These are phyloP conservation scores for Exophiala phaeomuriformis DNA, from an alignment of 2,329 filamentous ascomycete species.

Conservation along the genomic window DNA sequence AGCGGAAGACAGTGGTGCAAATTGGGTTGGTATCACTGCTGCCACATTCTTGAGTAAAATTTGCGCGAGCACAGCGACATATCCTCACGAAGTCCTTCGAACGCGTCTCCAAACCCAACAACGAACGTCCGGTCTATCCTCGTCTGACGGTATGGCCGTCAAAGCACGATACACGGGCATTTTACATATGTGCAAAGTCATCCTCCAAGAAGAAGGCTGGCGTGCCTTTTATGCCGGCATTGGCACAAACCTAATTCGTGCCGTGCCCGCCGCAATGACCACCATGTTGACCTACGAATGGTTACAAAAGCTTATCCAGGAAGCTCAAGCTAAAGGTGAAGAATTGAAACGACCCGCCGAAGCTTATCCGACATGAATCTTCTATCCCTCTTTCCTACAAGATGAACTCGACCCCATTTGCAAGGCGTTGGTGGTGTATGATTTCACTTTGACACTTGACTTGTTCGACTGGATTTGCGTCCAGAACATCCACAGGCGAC, in stretches of 20 bases:
- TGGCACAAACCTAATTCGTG: slow-evolving; percentile 94
- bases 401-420: background rate
- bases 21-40: slow-evolving; percentile 76
- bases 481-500: too few relatives aligned
- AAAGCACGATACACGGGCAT: slow-evolving; percentile 64
- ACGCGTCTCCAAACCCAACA: slow-evolving; percentile 92
- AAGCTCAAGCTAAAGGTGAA: slow-evolving; percentile 44
- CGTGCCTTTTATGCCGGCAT: slow-evolving; percentile 93
- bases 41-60: slow-evolving; percentile 93
- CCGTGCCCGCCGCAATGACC: slow-evolving; percentile 89
- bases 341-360: slow-evolving; percentile 14
- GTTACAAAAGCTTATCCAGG: slow-evolving; percentile 48
- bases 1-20: slow-evolving; percentile 49
- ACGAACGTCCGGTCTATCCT: slow-evolving; percentile 48
- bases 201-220: slow-evolving; percentile 88
- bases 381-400: background rate
- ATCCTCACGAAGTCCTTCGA: slow-evolving; percentile 92
- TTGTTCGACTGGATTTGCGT: too few relatives aligned
- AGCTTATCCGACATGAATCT: slow-evolving; percentile 3
- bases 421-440: slow-evolving; percentile 2
- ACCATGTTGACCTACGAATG: slow-evolving; percentile 97
- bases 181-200: slow-evolving; percentile 72
- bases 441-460: too few relatives aligned
- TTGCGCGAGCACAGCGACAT: slow-evolving; percentile 87
- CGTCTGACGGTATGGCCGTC: slow-evolving; percentile 53